Evolutionary conservation across 148 eudicot species (phyloP).

Genomic region (Rhododendron henanense): DNA sequence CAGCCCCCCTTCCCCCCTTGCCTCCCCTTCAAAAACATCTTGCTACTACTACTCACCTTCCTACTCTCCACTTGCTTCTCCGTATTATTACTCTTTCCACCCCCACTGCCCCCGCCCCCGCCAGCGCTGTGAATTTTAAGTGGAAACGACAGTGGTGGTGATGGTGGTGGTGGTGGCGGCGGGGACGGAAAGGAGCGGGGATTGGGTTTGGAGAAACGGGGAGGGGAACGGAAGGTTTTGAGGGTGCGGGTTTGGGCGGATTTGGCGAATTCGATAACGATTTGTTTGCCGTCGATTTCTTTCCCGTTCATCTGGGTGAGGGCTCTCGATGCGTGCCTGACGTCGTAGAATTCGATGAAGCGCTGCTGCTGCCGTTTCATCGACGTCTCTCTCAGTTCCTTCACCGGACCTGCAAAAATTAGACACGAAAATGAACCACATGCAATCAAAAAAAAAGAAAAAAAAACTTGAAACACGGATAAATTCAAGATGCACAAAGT

Average conservation of each 20-base stretch:
- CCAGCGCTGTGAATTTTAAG: no score
- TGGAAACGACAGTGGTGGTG: neutral
- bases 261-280: slow-evolving; percentile 49
- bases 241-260: neutral
- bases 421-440: neutral
- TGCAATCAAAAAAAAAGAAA: neutral
- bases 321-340: slow-evolving; percentile 69
- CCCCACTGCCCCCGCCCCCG: no score
- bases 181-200: no score
- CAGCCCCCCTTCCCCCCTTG: slow-evolving; percentile 33
- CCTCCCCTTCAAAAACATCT: slow-evolving; percentile 41
- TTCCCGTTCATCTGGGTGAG: slow-evolving; percentile 53
- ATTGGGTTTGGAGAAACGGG: neutral
- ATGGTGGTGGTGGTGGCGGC: no score
- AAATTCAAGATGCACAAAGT: no score
- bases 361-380: slow-evolving; percentile 46
- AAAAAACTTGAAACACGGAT: neutral
- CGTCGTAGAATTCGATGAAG: slow-evolving; percentile 80
- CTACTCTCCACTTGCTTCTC: neutral
- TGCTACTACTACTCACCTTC: neutral
- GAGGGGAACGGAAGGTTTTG: neutral
- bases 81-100: neutral
- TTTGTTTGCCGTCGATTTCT: slow-evolving; percentile 47
- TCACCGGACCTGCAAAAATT: slow-evolving; percentile 47
- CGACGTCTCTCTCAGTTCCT: slow-evolving; percentile 83